Evolutionary conservation across 2,329 filamentous ascomycete genomes (phyloP), one percentile per base, ranked within the genome.

Genomic region (Aureobasidium sp.): DNA sequence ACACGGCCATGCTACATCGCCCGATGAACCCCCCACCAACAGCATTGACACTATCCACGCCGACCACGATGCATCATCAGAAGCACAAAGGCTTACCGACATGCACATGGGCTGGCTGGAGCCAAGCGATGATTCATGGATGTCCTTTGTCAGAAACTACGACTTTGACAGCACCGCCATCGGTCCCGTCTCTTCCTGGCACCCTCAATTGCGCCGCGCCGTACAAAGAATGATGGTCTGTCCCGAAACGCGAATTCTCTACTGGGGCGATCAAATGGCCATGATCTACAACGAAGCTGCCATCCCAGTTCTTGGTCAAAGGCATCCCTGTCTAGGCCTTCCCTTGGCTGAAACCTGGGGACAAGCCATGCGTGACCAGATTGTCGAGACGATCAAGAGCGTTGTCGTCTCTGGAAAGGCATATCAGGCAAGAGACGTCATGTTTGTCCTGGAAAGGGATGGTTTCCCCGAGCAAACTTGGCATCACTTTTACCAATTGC

Each of bases 241-340:
- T 44, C 63, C 64, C 2, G 55, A 63, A 21, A 61, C 64, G 1
- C 59, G 64, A 3, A 55, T 65, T 21, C 24, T 68, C 1, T 56
- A 66, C 6, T 60, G 57, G 64, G 66, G 67, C 6, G 48, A 62
- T 2, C 60, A 66, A 1, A 59, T 62, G 12, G 61, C 57, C 27
- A 66, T 70, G 62, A 42, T 70, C 8, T 68, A 69, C 57, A 70
- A 70, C 17, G 64, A 68, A 39, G 56, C 62, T 0, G 68, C 67
- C 21, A 59, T 66, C 6, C 59, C 64, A 22, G 51, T 70, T 2
- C 56, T 69, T 5, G 63, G 64, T 3, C 25, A 53, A 0, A 57
- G 65, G 11, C 66, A 69, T 35, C 58, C 55, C 2, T 40, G 29
- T 17, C 14, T 58, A 4, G 56, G 56, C 11, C 52, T 12, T 11